A percentile compares a stretch with the other conserved stretches of the same genome.
phyloP scores from a whole-genome alignment of 176 grass and related monocot species.

The Eleusine coracana region DNA sequence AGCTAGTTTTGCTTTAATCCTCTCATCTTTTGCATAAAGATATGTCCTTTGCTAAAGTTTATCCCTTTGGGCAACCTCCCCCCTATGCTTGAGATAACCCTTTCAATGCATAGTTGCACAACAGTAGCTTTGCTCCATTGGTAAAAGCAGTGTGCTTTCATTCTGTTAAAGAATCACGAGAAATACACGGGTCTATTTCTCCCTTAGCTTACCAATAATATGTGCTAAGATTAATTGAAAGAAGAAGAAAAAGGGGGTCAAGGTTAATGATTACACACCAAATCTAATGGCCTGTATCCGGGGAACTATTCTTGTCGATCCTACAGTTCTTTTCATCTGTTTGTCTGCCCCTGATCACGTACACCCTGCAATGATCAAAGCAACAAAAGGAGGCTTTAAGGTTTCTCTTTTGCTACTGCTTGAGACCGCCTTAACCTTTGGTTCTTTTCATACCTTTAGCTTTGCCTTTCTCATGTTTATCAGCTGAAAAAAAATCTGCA shows the following conservation, averaged over 20 bases:
- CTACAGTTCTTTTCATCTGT: conserved; percentile 42
- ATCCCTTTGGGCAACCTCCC: conserved; percentile 50
- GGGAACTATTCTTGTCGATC: conserved; percentile 41
- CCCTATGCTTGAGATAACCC: conserved; percentile 41
- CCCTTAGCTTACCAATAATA: not conserved
- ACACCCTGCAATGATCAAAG: conserved; percentile 61
- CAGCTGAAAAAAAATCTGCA: not conserved
- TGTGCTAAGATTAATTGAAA: conserved; percentile 23
- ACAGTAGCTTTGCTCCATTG: conserved; percentile 36
- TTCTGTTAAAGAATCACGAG: conserved; percentile 44
- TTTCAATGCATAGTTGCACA: conserved; percentile 35
- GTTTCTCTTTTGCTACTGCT: conserved; percentile 43
- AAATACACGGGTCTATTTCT: conserved; percentile 17
- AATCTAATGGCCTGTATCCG: conserved; percentile 38
- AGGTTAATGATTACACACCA: conserved; percentile 35
- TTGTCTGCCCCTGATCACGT: conserved; percentile 46
- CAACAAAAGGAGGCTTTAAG: conserved; percentile 54
- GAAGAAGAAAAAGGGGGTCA: conserved; percentile 14
- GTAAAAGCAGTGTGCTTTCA: conserved; percentile 54
- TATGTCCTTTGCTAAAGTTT: conserved; percentile 49
- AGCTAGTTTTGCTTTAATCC: conserved; percentile 58
- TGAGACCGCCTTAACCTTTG: conserved; percentile 45
- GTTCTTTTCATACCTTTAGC: conserved; percentile 58
- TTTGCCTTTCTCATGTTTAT: conserved; percentile 43
- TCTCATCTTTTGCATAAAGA: conserved; percentile 62